Conservation (phyloP, 2,329 filamentous ascomycete species). For the Botrytis cinerea region DNA sequence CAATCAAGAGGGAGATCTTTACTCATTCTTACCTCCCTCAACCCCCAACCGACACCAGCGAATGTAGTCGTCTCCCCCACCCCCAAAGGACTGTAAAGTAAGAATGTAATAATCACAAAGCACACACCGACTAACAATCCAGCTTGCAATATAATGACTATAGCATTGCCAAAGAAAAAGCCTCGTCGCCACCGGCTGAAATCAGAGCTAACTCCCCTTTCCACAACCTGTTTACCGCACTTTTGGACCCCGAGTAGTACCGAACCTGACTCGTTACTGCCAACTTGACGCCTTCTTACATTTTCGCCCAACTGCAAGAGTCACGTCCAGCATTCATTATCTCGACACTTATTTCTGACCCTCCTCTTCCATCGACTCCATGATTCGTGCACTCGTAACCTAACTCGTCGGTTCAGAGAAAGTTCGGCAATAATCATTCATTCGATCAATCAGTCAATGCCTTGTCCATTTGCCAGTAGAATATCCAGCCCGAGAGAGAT, state of each 20-base stretch:
- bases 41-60: constrained; percentile 2
- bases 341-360: background rate
- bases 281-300: background rate
- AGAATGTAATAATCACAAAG: constrained; percentile 10
- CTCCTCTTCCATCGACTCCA: background rate
- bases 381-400: background rate
- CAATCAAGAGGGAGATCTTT: background rate
- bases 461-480: background rate
- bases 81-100: background rate
- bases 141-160: background rate
- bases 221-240: background rate
- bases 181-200: background rate
- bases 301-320: background rate
- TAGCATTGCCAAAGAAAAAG: background rate
- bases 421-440: background rate
- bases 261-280: background rate
- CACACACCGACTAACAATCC: background rate
- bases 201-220: background rate
- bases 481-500: background rate
- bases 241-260: background rate
- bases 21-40: background rate
- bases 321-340: background rate
- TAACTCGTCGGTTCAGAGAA: background rate
- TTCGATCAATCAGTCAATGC: background rate
- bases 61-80: background rate